Evolutionary conservation across 306 rosid genomes (phyloP).

Genomic region (Phaseolus lunatus): DNA sequence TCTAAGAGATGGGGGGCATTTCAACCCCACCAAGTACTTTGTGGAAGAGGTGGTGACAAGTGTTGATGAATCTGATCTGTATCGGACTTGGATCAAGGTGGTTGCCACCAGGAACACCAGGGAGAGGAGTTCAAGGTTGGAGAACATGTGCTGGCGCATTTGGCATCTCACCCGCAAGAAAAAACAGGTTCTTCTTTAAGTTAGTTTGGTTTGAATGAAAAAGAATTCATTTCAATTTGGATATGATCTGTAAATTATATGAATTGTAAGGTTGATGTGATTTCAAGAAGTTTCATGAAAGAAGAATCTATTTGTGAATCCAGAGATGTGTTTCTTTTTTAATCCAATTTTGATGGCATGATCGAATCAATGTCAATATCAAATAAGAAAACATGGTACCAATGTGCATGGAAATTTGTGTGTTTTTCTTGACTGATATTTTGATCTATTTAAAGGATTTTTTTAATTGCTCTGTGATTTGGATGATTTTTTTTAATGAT

Average conservation of each 20-base stretch:
- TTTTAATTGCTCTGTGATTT: background rate
- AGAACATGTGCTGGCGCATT: conserved; percentile 99
- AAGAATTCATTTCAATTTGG: background rate
- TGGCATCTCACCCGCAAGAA: conserved; percentile 97
- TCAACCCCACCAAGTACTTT: conserved; percentile 86
- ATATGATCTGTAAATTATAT: conserved; percentile 9
- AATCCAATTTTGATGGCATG: background rate
- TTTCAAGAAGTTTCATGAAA: background rate
- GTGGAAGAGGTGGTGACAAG: conserved; percentile 93
- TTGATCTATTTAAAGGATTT: background rate
- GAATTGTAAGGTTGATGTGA: background rate
- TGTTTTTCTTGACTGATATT: conserved; percentile 1
- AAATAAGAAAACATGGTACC: background rate
- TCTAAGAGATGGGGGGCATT: conserved; percentile 67
- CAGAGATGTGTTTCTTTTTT: background rate
- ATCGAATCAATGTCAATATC: conserved; percentile 2
- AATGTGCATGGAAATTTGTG: background rate
- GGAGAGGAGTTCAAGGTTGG: conserved; percentile 89
- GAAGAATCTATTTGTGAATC: background rate
- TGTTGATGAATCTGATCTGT: conserved; percentile 87
- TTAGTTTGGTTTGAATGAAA: background rate
- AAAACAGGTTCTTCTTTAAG: conserved; percentile 48
- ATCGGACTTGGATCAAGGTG: conserved; percentile 94
- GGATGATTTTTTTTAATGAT: too few species aligned
- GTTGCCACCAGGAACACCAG: conserved; percentile 93